A percentile compares a stretch with the other conserved stretches of the same genome.
Evolutionary conservation across 2,329 filamentous ascomycete genomes (phyloP).

Genomic region (Colletotrichum sp.): DNA sequence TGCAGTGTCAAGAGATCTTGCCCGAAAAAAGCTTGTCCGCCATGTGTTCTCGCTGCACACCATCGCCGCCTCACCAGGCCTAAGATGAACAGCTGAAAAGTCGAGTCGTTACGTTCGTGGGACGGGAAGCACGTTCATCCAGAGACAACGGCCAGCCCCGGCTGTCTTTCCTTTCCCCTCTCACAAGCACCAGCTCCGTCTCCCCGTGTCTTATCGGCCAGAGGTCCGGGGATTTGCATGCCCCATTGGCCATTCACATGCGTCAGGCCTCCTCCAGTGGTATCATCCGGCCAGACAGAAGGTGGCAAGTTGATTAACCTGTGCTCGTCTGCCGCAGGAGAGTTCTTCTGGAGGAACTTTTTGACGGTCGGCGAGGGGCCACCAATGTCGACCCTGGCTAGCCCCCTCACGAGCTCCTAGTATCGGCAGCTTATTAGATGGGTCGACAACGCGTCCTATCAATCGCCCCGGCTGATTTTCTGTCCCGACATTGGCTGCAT

Average conservation of each 20-base stretch:
- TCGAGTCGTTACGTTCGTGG: neutral
- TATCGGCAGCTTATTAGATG: conserved; percentile 14
- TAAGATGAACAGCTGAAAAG: neutral
- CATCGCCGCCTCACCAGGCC: neutral
- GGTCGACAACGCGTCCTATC: neutral
- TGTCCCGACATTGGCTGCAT: neutral
- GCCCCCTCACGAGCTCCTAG: neutral
- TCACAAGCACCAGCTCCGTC: neutral
- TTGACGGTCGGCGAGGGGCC: neutral
- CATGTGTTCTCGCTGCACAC: neutral
- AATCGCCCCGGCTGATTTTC: neutral
- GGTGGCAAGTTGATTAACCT: conserved; percentile 8
- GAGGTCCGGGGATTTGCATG: neutral
- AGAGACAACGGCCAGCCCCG: neutral
- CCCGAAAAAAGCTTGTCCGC: conserved; percentile 7
- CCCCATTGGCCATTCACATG: neutral
- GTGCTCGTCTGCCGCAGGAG: neutral
- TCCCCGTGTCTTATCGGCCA: neutral
- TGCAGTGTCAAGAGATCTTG: conserved; percentile 8
- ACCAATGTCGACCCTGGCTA: neutral
- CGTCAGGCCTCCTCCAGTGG: neutral
- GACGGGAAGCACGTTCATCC: neutral
- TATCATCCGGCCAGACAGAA: neutral
- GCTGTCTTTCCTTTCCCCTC: neutral
- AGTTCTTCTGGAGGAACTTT: conserved; percentile 10